Conservation (phyloP, 345 rosid species). For the Hibiscus trionum region DNA sequence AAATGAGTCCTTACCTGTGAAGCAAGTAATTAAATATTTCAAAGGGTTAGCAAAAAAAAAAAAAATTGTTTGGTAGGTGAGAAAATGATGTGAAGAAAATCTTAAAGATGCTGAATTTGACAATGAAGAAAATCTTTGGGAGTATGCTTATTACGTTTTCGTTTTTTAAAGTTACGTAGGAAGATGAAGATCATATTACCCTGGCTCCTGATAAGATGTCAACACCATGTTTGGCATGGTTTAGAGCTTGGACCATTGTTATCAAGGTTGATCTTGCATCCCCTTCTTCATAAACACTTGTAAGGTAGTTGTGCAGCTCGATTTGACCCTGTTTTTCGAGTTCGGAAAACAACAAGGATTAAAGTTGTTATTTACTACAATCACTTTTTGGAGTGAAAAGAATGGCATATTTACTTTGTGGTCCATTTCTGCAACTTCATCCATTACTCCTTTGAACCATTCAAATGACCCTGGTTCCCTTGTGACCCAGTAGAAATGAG, state of each 20-base stretch:
- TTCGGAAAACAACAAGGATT: constrained; percentile 1
- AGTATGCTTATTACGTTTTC: no score
- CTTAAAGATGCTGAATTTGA: not conserved
- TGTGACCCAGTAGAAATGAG: constrained; percentile 96
- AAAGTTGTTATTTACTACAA: not conserved
- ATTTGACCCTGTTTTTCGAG: constrained; percentile 63
- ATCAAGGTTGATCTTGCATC: constrained; percentile 94
- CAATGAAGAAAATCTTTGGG: no score
- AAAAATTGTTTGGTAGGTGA: not conserved
- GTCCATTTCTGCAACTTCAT: constrained; percentile 88
- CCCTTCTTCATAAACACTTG: constrained; percentile 96
- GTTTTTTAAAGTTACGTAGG: no score
- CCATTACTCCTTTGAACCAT: constrained; percentile 97
- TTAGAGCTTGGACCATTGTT: constrained; percentile 95
- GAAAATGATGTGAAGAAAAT: not conserved
- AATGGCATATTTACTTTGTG: constrained; percentile 44
- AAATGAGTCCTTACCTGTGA: constrained; percentile 89
- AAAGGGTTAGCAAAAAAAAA: not conserved
- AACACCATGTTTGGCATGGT: constrained; percentile 92
- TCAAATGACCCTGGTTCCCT: constrained; percentile 91
- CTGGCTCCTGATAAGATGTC: constrained; percentile 94
- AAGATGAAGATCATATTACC: constrained; percentile 31
- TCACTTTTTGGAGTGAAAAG: not conserved
- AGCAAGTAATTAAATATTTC: not conserved
- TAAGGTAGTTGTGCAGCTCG: constrained; percentile 90